Conservation (phyloP, 1,284 basidiomycete species). For the Leccinum subfulvum region DNA sequence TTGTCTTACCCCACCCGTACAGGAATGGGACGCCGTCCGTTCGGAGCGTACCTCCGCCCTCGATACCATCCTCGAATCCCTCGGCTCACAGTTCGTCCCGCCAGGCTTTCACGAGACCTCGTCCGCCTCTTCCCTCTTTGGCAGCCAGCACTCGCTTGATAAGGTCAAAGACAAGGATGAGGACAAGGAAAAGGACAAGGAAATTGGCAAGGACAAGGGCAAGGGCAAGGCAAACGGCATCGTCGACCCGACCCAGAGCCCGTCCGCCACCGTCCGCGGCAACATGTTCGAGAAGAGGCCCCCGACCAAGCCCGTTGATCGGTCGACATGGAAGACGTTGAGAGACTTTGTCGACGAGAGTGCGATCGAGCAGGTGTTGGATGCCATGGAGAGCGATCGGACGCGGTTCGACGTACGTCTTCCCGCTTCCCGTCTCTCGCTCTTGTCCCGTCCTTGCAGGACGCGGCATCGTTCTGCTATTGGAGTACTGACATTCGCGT, state of each 20-base stretch:
- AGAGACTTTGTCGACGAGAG: conserved; percentile 81
- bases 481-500: not conserved
- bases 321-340: conserved; percentile 72
- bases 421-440: not conserved
- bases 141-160: conserved; percentile 63
- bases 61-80: conserved; percentile 66
- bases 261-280: conserved; percentile 49
- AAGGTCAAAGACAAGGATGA: conserved; percentile 16
- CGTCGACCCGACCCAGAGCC: conserved; percentile 36
- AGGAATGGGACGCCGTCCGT: conserved; percentile 72
- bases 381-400: conserved; percentile 68
- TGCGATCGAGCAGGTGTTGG: conserved; percentile 70
- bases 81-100: conserved; percentile 69
- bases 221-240: conserved; percentile 23
- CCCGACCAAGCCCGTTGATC: conserved; percentile 40
- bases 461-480: not conserved
- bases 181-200: not conserved
- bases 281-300: conserved; percentile 27
- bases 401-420: conserved; percentile 60
- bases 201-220: not conserved
- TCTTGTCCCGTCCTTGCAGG: not conserved
- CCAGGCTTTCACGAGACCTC: conserved; percentile 70
- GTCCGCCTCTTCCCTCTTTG: conserved; percentile 69
- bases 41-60: conserved; percentile 57
- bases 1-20: conserved; percentile 23